These are phyloP conservation scores for Ampelocalamus luodianensis DNA, from an alignment of 176 grass and related monocot species.

Conservation along the genomic window DNA sequence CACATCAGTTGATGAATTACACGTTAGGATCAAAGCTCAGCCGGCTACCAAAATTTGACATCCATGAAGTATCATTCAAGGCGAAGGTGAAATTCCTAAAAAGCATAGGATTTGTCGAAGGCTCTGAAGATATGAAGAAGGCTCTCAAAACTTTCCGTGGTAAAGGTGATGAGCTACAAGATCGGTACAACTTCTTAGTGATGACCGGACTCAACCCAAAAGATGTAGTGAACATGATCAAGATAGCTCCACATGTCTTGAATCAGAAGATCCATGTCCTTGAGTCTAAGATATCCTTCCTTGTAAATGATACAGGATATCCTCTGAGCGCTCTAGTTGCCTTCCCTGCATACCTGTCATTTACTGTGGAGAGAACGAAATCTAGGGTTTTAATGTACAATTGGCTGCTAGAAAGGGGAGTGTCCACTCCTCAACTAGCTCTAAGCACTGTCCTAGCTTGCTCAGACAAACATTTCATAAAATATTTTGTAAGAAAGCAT, in stretches of 20 bases:
- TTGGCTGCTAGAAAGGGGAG: constrained; percentile 64
- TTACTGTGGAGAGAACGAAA: constrained; percentile 56
- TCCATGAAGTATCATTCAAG: constrained; percentile 40
- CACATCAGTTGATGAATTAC: constrained; percentile 51
- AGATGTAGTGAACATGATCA: constrained; percentile 61
- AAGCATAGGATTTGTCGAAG: constrained; percentile 58
- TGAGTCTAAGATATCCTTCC: constrained; percentile 59
- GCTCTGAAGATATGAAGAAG: constrained; percentile 58
- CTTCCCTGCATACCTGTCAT: constrained; percentile 58
- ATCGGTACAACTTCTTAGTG: constrained; percentile 62
- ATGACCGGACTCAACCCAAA: constrained; percentile 50
- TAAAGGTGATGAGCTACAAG: constrained; percentile 67
- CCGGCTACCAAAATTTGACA: constrained; percentile 40
- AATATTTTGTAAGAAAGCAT: constrained; percentile 40
- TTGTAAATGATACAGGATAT: constrained; percentile 55
- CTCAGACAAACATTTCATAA: constrained; percentile 54
- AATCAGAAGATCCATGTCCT: constrained; percentile 64
- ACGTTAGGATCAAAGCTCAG: constrained; percentile 51
- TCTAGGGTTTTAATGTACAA: constrained; percentile 62
- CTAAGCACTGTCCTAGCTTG: constrained; percentile 57
- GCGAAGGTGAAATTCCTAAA: constrained; percentile 58
- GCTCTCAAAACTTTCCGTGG: constrained; percentile 62
- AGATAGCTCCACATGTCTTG: constrained; percentile 54
- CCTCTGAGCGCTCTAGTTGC: constrained; percentile 52
- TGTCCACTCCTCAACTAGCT: constrained; percentile 33